phyloP scores from a whole-genome alignment of 306 rosid genomes.

The Echinosophora koreensis region DNA sequence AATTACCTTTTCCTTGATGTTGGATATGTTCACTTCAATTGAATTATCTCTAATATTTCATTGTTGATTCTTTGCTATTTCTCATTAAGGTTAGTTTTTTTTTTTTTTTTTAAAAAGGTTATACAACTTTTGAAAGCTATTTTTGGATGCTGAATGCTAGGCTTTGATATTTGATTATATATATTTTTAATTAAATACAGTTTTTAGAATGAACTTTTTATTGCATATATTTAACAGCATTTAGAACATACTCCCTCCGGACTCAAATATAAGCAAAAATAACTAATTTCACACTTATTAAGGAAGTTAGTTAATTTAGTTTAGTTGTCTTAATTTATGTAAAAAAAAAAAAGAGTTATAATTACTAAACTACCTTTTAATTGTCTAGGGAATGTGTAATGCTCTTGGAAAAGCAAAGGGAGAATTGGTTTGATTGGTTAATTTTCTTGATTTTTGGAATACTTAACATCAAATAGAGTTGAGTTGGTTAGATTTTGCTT shows the following conservation, averaged over 20 bases:
- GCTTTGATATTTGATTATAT: constrained; percentile 10
- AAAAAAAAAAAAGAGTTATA: no score
- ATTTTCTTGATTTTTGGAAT: no score
- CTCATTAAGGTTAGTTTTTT: constrained; percentile 16
- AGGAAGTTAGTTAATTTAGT: no score
- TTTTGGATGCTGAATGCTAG: constrained; percentile 11
- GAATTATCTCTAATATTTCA: constrained; percentile 28
- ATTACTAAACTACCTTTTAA: no score
- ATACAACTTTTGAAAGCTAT: not conserved
- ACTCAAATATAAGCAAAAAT: no score
- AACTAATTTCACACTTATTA: no score
- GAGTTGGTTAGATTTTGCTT: no score
- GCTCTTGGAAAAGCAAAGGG: no score
- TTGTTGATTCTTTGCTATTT: constrained; percentile 1
- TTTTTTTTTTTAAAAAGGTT: not conserved
- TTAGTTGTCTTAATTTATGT: no score
- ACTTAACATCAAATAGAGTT: no score
- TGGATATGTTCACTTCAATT: constrained; percentile 16
- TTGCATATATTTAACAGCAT: constrained; percentile 21
- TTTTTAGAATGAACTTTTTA: constrained; percentile 27
- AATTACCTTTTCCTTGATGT: constrained; percentile 37
- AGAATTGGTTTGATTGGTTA: no score
- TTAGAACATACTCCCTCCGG: constrained; percentile 36
- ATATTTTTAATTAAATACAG: not conserved
- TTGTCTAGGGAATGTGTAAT: no score